Conservation (phyloP, 225 moss, liverwort and hornwort species). For the Rhytidiadelphus loreus region DNA sequence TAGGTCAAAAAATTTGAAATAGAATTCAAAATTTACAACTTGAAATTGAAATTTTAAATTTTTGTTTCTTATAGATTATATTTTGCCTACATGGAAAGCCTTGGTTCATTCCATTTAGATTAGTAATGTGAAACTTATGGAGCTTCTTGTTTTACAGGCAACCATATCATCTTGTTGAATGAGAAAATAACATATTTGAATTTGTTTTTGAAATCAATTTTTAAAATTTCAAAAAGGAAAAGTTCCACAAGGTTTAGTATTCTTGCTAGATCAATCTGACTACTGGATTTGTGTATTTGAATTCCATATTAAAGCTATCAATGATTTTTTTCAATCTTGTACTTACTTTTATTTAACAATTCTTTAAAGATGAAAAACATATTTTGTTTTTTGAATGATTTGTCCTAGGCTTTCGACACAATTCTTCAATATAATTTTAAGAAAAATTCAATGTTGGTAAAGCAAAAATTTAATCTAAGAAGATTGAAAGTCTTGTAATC, state of each 20-base stretch:
- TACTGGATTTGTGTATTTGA: background rate
- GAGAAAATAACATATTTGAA: rapidly evolving
- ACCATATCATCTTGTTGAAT: background rate
- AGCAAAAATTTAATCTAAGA: background rate
- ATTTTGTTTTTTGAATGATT: background rate
- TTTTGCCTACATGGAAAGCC: background rate
- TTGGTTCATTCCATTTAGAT: background rate
- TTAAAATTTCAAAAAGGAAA: background rate
- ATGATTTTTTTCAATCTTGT: background rate
- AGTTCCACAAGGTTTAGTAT: background rate
- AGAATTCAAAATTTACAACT: background rate
- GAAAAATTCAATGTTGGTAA: background rate
- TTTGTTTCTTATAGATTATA: background rate
- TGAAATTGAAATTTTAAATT: background rate
- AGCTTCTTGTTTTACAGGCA: rapidly evolving
- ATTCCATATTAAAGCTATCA: too few relatives aligned
- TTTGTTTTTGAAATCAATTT: background rate
- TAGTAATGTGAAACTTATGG: background rate
- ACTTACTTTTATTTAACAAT: background rate
- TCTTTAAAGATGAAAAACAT: background rate
- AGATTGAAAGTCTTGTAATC: background rate
- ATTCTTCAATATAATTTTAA: background rate
- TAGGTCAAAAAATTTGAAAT: rapidly evolving
- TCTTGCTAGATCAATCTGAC: background rate
- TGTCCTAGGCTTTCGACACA: background rate